phyloP scores from a whole-genome alignment of 306 rosid genomes.

The Inga laurina region DNA sequence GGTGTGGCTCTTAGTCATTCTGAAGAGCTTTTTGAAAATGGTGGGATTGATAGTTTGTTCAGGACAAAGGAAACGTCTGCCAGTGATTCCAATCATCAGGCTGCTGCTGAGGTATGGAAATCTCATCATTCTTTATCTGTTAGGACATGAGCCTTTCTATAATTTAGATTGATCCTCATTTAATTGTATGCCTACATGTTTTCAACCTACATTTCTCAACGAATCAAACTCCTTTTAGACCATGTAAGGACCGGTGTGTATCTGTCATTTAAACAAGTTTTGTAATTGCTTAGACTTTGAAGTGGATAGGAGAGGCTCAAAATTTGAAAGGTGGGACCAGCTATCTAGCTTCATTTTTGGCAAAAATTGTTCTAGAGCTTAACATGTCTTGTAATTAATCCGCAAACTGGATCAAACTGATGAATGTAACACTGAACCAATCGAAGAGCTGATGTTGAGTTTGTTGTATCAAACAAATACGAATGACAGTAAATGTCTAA shows the following conservation, averaged over 20 bases:
- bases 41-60: constrained; percentile 92
- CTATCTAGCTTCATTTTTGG: not conserved
- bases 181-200: not conserved
- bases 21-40: constrained; percentile 87
- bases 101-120: constrained; percentile 74
- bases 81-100: constrained; percentile 60
- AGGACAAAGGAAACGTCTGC: constrained; percentile 58
- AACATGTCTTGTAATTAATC: not conserved
- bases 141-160: constrained; percentile 6
- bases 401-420: constrained; percentile 4
- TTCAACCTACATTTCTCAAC: not conserved
- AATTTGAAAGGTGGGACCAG: not conserved
- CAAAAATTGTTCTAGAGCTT: not conserved
- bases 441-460: constrained; percentile 15
- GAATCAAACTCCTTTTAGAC: constrained; percentile 7
- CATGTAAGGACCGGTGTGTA: not conserved
- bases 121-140: constrained; percentile 27
- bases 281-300: not conserved
- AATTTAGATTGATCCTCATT: constrained; percentile 9
- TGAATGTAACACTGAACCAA: not conserved
- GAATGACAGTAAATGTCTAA: not conserved
- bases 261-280: not conserved
- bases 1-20: constrained; percentile 75
- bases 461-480: too few species aligned
- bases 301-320: not conserved